A percentile compares a stretch with the other conserved stretches of the same genome.
phyloP scores from a whole-genome alignment of 495 filamentous ascomycete species.

The Amorphotheca resinae region DNA sequence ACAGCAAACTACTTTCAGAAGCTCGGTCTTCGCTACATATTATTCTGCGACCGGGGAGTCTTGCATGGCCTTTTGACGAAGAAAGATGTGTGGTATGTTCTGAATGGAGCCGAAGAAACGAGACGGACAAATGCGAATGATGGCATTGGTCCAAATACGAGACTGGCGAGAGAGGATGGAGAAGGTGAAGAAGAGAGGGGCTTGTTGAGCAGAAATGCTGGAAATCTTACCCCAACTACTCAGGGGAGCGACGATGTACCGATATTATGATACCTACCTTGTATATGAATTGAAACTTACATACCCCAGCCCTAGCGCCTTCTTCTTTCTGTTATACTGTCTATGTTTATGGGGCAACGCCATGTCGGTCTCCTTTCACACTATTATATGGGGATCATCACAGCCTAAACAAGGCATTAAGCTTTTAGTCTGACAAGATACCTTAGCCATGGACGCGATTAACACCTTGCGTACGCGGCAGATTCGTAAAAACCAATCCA shows the following conservation, averaged over 20 bases:
- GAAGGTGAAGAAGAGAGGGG: constrained; percentile 42
- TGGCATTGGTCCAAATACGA: constrained; percentile 14
- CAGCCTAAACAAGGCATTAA: too few species aligned
- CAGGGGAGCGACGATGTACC: constrained; percentile 8
- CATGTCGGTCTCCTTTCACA: too few species aligned
- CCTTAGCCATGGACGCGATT: too few species aligned
- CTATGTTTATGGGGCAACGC: too few species aligned
- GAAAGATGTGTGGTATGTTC: constrained; percentile 93
- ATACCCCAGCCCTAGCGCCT: too few species aligned
- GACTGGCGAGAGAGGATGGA: constrained; percentile 28
- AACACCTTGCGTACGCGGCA: too few species aligned
- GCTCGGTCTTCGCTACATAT: constrained; percentile 77
- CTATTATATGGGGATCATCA: too few species aligned
- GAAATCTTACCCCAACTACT: constrained; percentile 20
- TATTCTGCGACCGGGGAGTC: constrained; percentile 72
- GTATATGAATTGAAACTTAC: too few species aligned
- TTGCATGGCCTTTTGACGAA: constrained; percentile 85
- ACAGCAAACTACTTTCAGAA: constrained; percentile 88
- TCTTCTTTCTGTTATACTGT: too few species aligned
- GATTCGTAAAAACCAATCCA: too few species aligned
- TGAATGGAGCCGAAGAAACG: constrained; percentile 67
- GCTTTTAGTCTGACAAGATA: too few species aligned
- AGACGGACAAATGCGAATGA: constrained; percentile 12
- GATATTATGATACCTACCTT: constrained; percentile 16
- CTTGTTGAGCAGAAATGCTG: constrained; percentile 31